Conservation (phyloP, 2,329 filamentous ascomycete species). For the Phaeosphaeriaceae sp. region DNA sequence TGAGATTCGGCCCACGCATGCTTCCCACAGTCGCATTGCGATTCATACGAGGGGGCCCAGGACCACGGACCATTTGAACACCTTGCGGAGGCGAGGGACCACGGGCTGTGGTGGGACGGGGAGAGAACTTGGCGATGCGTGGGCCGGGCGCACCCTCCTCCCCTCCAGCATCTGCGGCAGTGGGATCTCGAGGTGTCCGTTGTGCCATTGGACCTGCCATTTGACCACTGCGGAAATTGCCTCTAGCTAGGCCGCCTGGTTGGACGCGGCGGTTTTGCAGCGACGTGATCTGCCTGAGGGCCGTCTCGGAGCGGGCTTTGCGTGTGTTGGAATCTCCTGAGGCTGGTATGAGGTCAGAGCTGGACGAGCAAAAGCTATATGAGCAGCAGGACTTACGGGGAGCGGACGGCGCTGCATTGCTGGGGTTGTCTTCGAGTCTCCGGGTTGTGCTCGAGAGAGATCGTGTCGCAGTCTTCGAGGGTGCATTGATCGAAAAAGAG, state of each 20-base stretch:
- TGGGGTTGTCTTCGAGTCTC: conserved; percentile 32
- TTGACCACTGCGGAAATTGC: conserved; percentile 30
- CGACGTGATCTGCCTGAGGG: conserved; percentile 32
- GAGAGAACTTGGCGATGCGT: conserved; percentile 15
- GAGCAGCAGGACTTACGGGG: conserved; percentile 23
- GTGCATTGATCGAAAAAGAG: conserved; percentile 26
- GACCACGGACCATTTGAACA: conserved; percentile 42
- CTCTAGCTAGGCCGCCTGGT: conserved; percentile 26
- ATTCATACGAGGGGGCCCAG: conserved; percentile 30
- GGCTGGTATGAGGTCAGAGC: conserved; percentile 19
- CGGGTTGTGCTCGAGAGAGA: conserved; percentile 35
- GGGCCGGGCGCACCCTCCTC: conserved; percentile 7
- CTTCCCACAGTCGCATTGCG: conserved; percentile 14
- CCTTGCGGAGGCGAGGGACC: conserved; percentile 26
- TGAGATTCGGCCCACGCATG: conserved; percentile 33
- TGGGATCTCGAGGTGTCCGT: neutral
- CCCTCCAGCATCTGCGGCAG: neutral
- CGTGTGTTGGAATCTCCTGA: conserved; percentile 26
- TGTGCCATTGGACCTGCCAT: conserved; percentile 15
- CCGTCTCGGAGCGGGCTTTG: conserved; percentile 31
- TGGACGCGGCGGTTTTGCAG: conserved; percentile 31
- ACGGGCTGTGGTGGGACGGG: conserved; percentile 12
- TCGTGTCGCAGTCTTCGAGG: conserved; percentile 27
- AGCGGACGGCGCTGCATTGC: conserved; percentile 20
- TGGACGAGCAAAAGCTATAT: conserved; percentile 1